These are phyloP conservation scores for Penicillium sp. DNA, from an alignment of 2,329 filamentous ascomycete species.

Conservation along the genomic window DNA sequence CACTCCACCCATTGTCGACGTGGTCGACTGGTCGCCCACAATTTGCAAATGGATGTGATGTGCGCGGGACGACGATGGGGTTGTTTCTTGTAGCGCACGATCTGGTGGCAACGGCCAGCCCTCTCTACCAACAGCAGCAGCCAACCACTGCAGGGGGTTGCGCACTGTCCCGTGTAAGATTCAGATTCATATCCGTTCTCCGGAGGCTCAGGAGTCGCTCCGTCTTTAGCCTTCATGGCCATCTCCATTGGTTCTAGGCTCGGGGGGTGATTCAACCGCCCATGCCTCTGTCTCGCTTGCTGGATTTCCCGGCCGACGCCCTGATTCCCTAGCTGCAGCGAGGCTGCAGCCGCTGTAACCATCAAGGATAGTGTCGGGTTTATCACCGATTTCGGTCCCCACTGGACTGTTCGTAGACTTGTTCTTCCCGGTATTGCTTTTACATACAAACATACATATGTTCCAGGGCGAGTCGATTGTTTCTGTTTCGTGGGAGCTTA, in stretches of 20 bases:
- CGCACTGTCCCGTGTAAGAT: conserved; percentile 20
- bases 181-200: conserved; percentile 15
- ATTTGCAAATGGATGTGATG: conserved; percentile 4
- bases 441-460: background rate
- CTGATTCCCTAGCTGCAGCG: conserved; percentile 25
- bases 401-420: conserved; percentile 7
- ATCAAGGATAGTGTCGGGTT: conserved; percentile 23
- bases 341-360: conserved; percentile 22
- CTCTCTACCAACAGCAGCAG: conserved; percentile 7
- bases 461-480: background rate
- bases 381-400: conserved; percentile 23
- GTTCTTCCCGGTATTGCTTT: conserved; percentile 6
- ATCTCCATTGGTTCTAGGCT: conserved; percentile 2
- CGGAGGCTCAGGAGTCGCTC: conserved; percentile 16
- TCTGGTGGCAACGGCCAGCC: conserved; percentile 24
- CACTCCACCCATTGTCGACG: conserved; percentile 7
- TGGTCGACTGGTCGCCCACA: conserved; percentile 10
- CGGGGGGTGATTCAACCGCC: background rate
- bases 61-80: background rate
- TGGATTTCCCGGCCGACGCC: conserved; percentile 13
- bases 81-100: conserved; percentile 7
- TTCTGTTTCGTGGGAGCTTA: too few relatives aligned
- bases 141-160: conserved; percentile 16
- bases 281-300: background rate
- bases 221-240: conserved; percentile 3